Conservation (phyloP, 2,329 filamentous ascomycete species). For the Alternaria infectoria region DNA sequence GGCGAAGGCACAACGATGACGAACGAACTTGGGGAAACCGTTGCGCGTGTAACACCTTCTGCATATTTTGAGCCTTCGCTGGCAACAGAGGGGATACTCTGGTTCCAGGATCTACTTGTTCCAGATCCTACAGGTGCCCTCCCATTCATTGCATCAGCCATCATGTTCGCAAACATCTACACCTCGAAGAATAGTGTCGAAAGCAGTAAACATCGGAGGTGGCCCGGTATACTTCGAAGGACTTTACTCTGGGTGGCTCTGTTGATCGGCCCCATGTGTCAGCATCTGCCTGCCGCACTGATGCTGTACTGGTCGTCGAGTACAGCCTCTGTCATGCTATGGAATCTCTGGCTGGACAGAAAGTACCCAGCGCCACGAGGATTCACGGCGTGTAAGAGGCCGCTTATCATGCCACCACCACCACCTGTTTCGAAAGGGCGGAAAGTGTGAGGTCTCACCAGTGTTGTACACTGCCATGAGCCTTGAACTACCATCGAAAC, state of each 20-base stretch:
- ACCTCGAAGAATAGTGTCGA: slow-evolving; percentile 28
- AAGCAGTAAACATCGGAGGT: slow-evolving; percentile 12
- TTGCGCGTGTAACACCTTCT: slow-evolving; percentile 12
- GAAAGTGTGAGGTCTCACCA: not conserved
- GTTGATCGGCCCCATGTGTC: slow-evolving; percentile 40
- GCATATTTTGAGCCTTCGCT: slow-evolving; percentile 57
- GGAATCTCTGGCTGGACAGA: slow-evolving; percentile 43
- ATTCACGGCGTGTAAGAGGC: slow-evolving; percentile 36
- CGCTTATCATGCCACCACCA: slow-evolving; percentile 31
- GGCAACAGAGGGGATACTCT: slow-evolving; percentile 63
- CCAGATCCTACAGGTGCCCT: slow-evolving; percentile 60
- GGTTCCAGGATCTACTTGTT: slow-evolving; percentile 64
- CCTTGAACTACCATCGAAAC: not conserved
- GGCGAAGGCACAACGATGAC: slow-evolving; percentile 2
- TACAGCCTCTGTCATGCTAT: slow-evolving; percentile 42
- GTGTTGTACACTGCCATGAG: not conserved
- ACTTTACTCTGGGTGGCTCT: slow-evolving; percentile 37
- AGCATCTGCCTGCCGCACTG: slow-evolving; percentile 49
- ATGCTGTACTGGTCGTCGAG: slow-evolving; percentile 51
- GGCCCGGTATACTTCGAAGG: slow-evolving; percentile 28
- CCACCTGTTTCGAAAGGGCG: slow-evolving; percentile 6
- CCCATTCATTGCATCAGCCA: slow-evolving; percentile 56
- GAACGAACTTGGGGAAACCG: slow-evolving; percentile 9
- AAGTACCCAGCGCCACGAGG: slow-evolving; percentile 34
- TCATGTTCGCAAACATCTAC: slow-evolving; percentile 58